Evolutionary conservation across 2,329 filamentous ascomycete species (phyloP), one percentile per base, ranked within the genome.

Genomic region (Lecanosticta acicola): DNA sequence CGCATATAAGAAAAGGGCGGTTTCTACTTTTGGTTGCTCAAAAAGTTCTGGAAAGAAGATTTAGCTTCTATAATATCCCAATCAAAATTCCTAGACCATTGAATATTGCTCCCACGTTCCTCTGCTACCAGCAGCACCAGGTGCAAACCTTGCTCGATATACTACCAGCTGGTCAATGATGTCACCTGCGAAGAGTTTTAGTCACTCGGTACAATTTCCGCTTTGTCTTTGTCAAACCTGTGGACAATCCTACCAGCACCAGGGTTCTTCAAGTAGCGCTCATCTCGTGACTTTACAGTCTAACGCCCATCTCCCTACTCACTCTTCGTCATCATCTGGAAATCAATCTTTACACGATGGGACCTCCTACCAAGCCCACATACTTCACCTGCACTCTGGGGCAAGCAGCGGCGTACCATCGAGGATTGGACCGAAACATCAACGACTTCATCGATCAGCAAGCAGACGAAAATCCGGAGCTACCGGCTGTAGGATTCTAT

Each of bases 321-420:
- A n/a, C n/a, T n/a, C n/a, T n/a, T n/a, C n/a, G n/a, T n/a, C n/a
- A n/a, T n/a, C n/a, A n/a, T n/a, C n/a, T n/a, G n/a, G n/a, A n/a
- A n/a, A n/a, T n/a, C n/a, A n/a, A n/a, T n/a, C n/a, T n/a, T n/a
- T n/a, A n/a, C n/a, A n/a, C n/a, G n/a, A 19, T 37, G 14, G 35
- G 9, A 5, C 17, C 19, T 20, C 37, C 5, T 20, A 10, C 16
- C 13, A 4, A 59, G 9, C 43, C 56, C 8, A 80, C 75, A 47
- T 81, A 82, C 60, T 83, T 83, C 56, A 74, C 74, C 3, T 83
- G 79, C 59, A 81, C 78, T 0, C 68, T 83, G 2, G 79, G 77
- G 1, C 71, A 82, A 58, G 77, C 78, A 9, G 64, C 68, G 1
- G 49, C 51, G 1, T 52, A 73, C 14, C 69, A 65, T 14, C 56